Conservation (phyloP, 768 basidiomycete species). For the Leccinum subtestaceum region DNA sequence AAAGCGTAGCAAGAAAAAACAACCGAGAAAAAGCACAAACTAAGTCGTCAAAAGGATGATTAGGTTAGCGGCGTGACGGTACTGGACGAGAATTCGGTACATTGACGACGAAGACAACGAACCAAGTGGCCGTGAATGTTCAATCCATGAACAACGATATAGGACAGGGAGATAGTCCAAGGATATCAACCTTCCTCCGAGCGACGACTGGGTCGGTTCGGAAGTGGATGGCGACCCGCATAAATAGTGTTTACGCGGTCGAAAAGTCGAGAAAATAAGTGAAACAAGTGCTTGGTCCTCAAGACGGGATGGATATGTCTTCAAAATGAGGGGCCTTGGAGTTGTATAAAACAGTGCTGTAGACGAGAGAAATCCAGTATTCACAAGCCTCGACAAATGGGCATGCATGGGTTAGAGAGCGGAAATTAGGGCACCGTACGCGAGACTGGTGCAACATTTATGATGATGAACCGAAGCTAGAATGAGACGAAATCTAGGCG, state of each 20-base stretch:
- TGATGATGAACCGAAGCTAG: conserved; percentile 22
- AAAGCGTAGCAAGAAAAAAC: conserved; percentile 40
- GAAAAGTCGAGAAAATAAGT: conserved; percentile 28
- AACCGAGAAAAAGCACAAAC: conserved; percentile 34
- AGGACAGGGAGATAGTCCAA: conserved; percentile 29
- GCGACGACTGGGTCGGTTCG: conserved; percentile 24
- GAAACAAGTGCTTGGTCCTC: conserved; percentile 38
- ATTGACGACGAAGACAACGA: conserved; percentile 29
- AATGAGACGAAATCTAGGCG: conserved; percentile 29
- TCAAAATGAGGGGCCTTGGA: conserved; percentile 32
- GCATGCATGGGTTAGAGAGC: conserved; percentile 38
- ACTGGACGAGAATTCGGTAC: conserved; percentile 33
- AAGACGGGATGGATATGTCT: conserved; percentile 70
- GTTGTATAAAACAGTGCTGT: conserved; percentile 22
- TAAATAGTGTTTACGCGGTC: conserved; percentile 32
- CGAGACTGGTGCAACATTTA: conserved; percentile 32
- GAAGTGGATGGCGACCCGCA: conserved; percentile 23
- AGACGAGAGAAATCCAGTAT: conserved; percentile 33
- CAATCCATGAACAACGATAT: conserved; percentile 38
- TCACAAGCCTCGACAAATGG: conserved; percentile 35
- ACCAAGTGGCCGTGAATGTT: conserved; percentile 28
- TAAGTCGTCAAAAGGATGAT: conserved; percentile 37
- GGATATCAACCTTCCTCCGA: conserved; percentile 30
- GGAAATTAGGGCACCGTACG: conserved; percentile 38
- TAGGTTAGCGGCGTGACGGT: conserved; percentile 35